These are phyloP conservation scores for Ammopiptanthus mongolicus DNA, from an alignment of 306 rosid genomes.

Conservation along the genomic window DNA sequence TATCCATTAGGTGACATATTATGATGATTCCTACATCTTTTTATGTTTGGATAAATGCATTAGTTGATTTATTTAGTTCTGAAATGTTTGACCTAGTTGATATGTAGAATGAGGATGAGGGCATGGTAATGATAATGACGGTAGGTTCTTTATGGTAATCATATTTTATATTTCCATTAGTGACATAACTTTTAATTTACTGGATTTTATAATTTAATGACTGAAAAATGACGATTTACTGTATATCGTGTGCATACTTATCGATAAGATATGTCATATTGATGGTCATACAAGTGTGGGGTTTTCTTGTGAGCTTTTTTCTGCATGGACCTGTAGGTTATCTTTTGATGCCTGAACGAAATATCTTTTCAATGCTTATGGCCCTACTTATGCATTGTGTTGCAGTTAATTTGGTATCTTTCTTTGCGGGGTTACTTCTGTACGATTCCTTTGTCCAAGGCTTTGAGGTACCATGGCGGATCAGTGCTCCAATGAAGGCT, in stretches of 20 bases:
- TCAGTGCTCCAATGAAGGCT: slow-evolving; percentile 56
- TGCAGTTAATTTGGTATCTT: slow-evolving; percentile 15
- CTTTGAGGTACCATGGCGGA: slow-evolving; percentile 53
- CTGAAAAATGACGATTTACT: neutral
- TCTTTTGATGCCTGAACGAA: neutral
- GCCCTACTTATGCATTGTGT: neutral
- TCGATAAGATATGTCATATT: neutral
- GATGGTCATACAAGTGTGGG: neutral
- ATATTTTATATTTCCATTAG: neutral
- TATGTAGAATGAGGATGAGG: neutral
- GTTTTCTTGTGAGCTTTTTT: neutral
- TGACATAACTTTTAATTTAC: neutral
- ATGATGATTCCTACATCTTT: neutral
- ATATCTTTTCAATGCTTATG: neutral
- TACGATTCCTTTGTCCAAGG: slow-evolving; percentile 20
- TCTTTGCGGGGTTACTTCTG: slow-evolving; percentile 7
- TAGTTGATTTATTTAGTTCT: neutral
- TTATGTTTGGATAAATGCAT: neutral
- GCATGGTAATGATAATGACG: neutral
- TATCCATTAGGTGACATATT: neutral
- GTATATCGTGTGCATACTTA: neutral
- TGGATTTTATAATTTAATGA: neutral
- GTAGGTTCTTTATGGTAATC: neutral
- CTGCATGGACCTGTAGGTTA: neutral
- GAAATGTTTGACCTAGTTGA: neutral